Conservation (phyloP, 1,284 basidiomycete species). For the Thecaphora frezii region DNA sequence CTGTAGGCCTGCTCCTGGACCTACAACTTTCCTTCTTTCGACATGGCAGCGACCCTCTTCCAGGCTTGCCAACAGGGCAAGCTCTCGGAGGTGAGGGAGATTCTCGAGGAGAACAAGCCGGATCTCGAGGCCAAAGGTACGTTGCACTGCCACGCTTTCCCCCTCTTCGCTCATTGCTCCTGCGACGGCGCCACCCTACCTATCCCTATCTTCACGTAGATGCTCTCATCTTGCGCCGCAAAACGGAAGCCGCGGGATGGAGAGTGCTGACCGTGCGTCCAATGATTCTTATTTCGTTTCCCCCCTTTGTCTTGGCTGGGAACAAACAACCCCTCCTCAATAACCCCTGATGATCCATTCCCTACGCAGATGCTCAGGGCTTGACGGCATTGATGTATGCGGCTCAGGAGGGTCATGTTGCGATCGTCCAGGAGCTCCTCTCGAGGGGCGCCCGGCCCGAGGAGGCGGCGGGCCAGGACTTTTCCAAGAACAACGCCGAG, state of each 20-base stretch:
- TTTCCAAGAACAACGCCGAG: constrained; percentile 30
- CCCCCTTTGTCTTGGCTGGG: too few relatives aligned
- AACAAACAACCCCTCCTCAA: too few relatives aligned
- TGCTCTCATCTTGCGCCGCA: too few relatives aligned
- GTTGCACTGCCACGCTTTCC: too few relatives aligned
- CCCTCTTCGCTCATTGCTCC: not conserved
- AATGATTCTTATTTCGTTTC: too few relatives aligned
- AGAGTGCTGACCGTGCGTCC: too few relatives aligned
- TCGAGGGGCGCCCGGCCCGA: constrained; percentile 29
- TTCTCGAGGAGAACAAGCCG: constrained; percentile 34
- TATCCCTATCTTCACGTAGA: too few relatives aligned
- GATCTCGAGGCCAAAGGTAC: constrained; percentile 32
- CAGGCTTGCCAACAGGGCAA: constrained; percentile 48
- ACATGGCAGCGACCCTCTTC: constrained; percentile 46
- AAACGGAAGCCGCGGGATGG: too few relatives aligned
- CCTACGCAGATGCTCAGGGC: constrained; percentile 36
- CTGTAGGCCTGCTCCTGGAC: not conserved
- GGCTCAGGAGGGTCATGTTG: constrained; percentile 37
- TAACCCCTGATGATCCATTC: too few relatives aligned
- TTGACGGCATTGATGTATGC: constrained; percentile 40
- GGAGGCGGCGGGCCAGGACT: constrained; percentile 16
- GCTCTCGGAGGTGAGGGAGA: constrained; percentile 34
- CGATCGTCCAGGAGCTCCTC: constrained; percentile 49
- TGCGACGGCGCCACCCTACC: not conserved
- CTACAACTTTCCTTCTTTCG: not conserved